Base-by-base conservation (phyloP, 2,329 filamentous ascomycete species). In the Coniochaeta sp. region DNA sequence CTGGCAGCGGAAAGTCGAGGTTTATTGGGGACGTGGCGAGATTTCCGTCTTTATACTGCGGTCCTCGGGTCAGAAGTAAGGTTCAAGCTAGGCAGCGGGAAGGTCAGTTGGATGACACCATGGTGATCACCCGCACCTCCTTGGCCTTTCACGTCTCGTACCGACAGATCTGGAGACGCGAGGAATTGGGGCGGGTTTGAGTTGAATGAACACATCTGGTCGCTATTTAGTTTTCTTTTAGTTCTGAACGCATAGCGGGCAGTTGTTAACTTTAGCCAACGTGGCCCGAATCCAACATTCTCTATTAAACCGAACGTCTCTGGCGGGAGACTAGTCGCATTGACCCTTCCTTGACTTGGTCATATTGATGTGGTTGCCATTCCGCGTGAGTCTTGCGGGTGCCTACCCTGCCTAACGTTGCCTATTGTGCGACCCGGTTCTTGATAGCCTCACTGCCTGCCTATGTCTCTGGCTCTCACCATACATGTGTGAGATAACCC, bases 51-150 rank as follows among this genome's bases (percentile, higher is more conserved):
- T 47, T 47, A 47, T 47, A 24, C 43, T 24, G 5, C n/a, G n/a
- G n/a, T n/a, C n/a, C n/a, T n/a, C n/a, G n/a, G 43, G 9, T n/a
- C 43, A 24, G 43, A 47, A 47, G 43, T 52, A 52, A 52, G 47
- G 47, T 52, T 52, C 31, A n/a, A 52, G 47, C 47, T 52, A 52
- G 47, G 47, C 47, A 26, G 47, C 47, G 47, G 47, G 47, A 52
- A 31, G 47, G 47, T 52, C 47, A 52, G 22, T 52, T 31, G 47
- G 47, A 52, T 31, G 26, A 52, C 47, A 31, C 47, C 47, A 52
- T 52, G 22, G 19, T 22, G 19, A 47, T 14, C 43, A 47, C 43
- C 43, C n/a, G 22, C 40, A 19, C 40, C 40, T 11, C 34, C 16
- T n/a, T n/a, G 12, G 2, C 43, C 8, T 24, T 24, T 12, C 8